Conservation (phyloP, 768 basidiomycete species). For the Suillus subalutaceus region DNA sequence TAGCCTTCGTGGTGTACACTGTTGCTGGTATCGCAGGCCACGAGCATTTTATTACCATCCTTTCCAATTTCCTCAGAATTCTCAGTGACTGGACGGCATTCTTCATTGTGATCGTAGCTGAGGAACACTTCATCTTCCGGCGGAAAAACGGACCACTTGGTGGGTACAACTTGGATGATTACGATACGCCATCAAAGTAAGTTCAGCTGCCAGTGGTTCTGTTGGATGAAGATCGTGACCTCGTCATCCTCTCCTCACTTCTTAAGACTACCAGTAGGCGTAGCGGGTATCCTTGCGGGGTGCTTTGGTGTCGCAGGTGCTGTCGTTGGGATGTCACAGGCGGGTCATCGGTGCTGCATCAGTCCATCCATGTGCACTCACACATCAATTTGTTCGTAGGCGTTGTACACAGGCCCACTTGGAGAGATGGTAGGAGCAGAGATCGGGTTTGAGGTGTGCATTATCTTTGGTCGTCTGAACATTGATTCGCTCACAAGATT, state of each 20-base stretch:
- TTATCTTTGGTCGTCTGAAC: not conserved
- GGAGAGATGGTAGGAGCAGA: constrained; percentile 51
- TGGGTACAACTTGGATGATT: constrained; percentile 55
- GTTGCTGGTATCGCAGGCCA: constrained; percentile 45
- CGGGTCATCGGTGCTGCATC: constrained; percentile 11
- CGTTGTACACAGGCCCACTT: constrained; percentile 56
- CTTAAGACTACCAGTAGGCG: constrained; percentile 47
- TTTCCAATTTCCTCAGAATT: constrained; percentile 46
- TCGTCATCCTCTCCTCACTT: not conserved
- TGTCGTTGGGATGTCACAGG: constrained; percentile 55
- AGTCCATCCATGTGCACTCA: not conserved
- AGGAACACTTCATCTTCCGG: constrained; percentile 53
- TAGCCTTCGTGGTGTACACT: constrained; percentile 43
- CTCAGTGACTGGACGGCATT: constrained; percentile 51
- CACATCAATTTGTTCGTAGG: constrained; percentile 16
- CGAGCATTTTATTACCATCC: constrained; percentile 46
- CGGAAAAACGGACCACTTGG: constrained; percentile 41
- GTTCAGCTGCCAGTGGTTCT: constrained; percentile 11
- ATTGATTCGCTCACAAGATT: not conserved
- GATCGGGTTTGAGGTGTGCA: constrained; percentile 54
- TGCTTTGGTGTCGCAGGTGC: constrained; percentile 51
- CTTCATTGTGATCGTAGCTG: constrained; percentile 47
- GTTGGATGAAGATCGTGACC: not conserved
- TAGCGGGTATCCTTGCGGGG: constrained; percentile 50
- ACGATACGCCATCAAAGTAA: constrained; percentile 43